Percentiles rank a stretch among this genome's conserved stretches.
These are phyloP conservation scores for Leptographium radiaticola DNA, from an alignment of 2,329 filamentous ascomycete genomes.

Conservation along the genomic window DNA sequence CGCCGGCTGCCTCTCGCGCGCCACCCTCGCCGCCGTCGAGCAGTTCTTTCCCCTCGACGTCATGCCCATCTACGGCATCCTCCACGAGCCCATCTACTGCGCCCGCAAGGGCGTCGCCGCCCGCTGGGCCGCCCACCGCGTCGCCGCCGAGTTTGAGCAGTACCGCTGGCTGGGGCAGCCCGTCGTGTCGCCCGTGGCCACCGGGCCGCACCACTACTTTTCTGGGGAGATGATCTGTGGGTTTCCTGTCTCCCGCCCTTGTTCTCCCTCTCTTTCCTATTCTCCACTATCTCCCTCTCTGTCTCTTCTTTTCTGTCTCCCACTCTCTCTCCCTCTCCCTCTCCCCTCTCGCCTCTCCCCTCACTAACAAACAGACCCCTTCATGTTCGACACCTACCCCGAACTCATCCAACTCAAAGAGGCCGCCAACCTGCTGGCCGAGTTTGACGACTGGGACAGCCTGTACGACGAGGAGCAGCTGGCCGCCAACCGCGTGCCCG, in stretches of 20 bases:
- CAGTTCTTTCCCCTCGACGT: constrained; percentile 56
- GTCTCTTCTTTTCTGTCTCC: background rate
- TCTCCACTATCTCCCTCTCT: background rate
- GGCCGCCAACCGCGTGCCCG: constrained; percentile 64
- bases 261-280: background rate
- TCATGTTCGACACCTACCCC: constrained; percentile 69
- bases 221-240: constrained; percentile 77
- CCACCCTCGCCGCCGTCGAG: constrained; percentile 58
- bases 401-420: constrained; percentile 58
- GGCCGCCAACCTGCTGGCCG: constrained; percentile 59
- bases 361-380: constrained; percentile 33
- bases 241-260: background rate
- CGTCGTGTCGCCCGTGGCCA: constrained; percentile 9
- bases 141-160: constrained; percentile 35
- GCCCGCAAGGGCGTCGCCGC: constrained; percentile 49
- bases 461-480: constrained; percentile 68
- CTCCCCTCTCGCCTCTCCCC: background rate
- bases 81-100: constrained; percentile 85
- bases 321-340: background rate
- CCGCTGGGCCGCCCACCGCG: constrained; percentile 61
- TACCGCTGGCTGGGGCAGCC: constrained; percentile 37
- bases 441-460: constrained; percentile 54
- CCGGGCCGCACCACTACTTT: constrained; percentile 47
- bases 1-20: constrained; percentile 62
- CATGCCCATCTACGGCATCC: constrained; percentile 68